A percentile compares a stretch with the other conserved stretches of the same genome.
These are phyloP conservation scores for Apophysomyces trapeziformis DNA, from an alignment of 371 early-diverging fungal species.

Conservation along the genomic window DNA sequence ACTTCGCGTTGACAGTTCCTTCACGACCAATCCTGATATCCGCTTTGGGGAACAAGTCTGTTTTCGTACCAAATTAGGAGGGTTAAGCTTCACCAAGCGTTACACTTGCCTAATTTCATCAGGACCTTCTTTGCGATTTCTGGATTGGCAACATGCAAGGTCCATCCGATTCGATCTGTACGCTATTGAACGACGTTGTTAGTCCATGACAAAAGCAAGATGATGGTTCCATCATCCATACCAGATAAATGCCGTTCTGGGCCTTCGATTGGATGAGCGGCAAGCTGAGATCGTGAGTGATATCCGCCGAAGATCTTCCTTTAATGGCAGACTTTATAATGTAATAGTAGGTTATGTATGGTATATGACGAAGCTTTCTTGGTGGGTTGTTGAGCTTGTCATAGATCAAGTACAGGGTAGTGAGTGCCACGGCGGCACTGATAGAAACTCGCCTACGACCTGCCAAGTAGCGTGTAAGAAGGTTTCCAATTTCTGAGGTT, in stretches of 20 bases:
- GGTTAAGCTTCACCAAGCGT: neutral
- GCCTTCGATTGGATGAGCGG: constrained; percentile 12
- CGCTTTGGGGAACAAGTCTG: constrained; percentile 33
- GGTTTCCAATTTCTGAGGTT: neutral
- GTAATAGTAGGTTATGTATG: constrained; percentile 11
- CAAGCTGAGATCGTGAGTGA: constrained; percentile 8
- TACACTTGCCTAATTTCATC: constrained; percentile 19
- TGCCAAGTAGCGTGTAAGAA: neutral
- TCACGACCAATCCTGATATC: neutral
- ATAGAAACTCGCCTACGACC: constrained; percentile 2
- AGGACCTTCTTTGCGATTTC: constrained; percentile 22
- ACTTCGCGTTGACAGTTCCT: constrained; percentile 18
- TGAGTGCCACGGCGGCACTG: neutral
- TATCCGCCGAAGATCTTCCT: constrained; percentile 8
- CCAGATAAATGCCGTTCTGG: constrained; percentile 13
- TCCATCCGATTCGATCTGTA: constrained; percentile 24
- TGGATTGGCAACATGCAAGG: constrained; percentile 25
- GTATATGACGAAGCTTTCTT: constrained; percentile 16
- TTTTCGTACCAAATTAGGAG: neutral
- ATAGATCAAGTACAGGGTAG: constrained; percentile 7
- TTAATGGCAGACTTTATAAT: neutral
- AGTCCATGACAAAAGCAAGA: neutral
- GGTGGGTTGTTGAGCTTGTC: constrained; percentile 16
- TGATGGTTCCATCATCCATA: neutral
- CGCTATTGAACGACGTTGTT: neutral